Conservation (phyloP, 192 early-diverging fungal species). For the Podila horticola region DNA sequence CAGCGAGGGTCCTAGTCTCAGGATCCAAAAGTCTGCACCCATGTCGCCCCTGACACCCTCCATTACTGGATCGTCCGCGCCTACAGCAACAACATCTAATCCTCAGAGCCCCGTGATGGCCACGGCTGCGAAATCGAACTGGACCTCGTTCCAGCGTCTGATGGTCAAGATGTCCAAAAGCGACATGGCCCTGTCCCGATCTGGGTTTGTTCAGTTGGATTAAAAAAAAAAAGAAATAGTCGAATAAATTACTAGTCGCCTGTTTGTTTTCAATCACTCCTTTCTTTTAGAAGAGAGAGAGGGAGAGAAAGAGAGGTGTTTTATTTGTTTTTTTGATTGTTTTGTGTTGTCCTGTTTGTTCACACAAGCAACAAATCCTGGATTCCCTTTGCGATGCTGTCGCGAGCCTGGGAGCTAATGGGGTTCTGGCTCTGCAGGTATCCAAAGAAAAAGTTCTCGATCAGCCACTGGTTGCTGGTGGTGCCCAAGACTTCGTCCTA, state of each 20-base stretch:
- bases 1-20: neutral
- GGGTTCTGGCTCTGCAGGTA: conserved; percentile 59
- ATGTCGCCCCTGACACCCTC: conserved; percentile 3
- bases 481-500: conserved; percentile 59
- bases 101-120: neutral
- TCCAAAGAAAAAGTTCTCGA: conserved; percentile 60
- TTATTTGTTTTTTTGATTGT: too few species aligned
- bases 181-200: neutral
- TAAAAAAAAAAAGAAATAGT: neutral
- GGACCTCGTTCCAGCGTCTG: conserved; percentile 21
- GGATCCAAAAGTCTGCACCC: conserved; percentile 26
- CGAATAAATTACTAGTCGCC: too few species aligned
- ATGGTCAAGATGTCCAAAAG: conserved; percentile 21
- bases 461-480: conserved; percentile 58
- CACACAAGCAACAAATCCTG: conserved; percentile 38
- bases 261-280: too few species aligned
- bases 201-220: conserved; percentile 17
- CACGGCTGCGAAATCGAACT: conserved; percentile 5
- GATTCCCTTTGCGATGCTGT: conserved; percentile 40
- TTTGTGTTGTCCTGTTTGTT: too few species aligned
- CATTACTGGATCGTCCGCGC: neutral
- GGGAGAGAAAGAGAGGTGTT: too few species aligned
- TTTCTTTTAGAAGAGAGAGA: too few species aligned
- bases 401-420: conserved; percentile 53
- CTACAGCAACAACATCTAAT: neutral